Evolutionary conservation across 2,329 filamentous ascomycete species (phyloP).

Genomic region (Cladorrhinum sp.): DNA sequence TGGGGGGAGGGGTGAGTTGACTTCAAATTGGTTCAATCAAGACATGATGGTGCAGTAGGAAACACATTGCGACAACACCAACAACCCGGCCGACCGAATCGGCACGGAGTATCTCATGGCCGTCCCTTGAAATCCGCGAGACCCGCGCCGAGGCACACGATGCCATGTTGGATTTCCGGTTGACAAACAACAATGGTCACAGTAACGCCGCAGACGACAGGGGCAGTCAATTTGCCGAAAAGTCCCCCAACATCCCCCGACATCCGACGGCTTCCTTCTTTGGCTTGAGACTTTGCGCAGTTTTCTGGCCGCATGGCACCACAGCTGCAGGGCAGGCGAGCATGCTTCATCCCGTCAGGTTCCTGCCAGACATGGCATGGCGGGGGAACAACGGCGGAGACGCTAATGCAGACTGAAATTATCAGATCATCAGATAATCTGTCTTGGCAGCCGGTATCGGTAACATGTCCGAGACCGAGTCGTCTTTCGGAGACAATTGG

Average conservation of each 20-base stretch:
- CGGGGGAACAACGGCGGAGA: not conserved
- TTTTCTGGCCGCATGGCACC: not conserved
- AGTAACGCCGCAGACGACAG: not conserved
- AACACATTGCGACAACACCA: not conserved
- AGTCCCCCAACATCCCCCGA: not conserved
- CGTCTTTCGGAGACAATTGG: not conserved
- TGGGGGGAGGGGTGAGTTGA: not conserved
- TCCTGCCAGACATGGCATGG: not conserved
- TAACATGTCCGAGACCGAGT: not conserved
- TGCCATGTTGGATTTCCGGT: not conserved
- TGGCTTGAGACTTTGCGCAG: not conserved
- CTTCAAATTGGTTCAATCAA: not conserved
- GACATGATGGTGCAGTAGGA: not conserved
- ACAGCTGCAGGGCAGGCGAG: not conserved
- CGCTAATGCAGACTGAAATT: not conserved
- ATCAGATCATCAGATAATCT: not conserved
- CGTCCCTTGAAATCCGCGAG: not conserved
- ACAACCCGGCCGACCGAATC: not conserved
- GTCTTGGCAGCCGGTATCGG: constrained; percentile 1
- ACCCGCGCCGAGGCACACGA: not conserved
- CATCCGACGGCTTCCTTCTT: not conserved
- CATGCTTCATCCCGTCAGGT: not conserved
- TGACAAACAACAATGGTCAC: not conserved
- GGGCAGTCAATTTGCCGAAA: not conserved
- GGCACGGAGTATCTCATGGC: not conserved